Base-by-base conservation (phyloP, 805 yeast genomes). In the Hagleromyces aurorensis region DNA sequence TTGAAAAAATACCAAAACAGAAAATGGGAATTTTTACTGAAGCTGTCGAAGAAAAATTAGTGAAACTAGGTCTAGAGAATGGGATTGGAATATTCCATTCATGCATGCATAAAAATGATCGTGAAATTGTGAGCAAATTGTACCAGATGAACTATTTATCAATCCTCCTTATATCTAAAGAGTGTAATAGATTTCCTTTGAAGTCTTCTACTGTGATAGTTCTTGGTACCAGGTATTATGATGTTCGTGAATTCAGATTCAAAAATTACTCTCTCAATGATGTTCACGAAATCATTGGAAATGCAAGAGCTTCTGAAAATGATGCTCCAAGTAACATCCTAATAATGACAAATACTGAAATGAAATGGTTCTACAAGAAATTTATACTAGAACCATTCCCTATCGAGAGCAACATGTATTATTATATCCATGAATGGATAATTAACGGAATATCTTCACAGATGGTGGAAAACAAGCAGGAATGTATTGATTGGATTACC, bases 401-500 rank as follows among this genome's bases (percentile, higher is more conserved):
- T 1, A 62, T 85, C 16, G 98, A 93, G 53, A 84, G 96, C 56
- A 72, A 67, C 43, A 48, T 86, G 40, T 69, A 69, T 33, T 55
- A 62, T 11, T 57, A 59, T 32, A 41, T 86, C 9, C 77, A 71
- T 36, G 96, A 91, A 50, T 65, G 71, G 0, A 67, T 89, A 19
- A 53, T 82, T 23, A 70, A 73, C 25, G 97, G 84, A 43, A 76
- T 86, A n/a, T 70, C 81, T 20, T 69, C 75, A 5, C 63, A 72
- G 2, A 63, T 75, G 9, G 69, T 89, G 34, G 67, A 63, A 25
- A 64, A 71, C 6, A 74, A 81, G 48, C 96, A 87, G 45, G 91
- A 81, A 42, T 83, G 94, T 44, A 72, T 91, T 36, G 96, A 89
- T 46, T 85, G 94, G 93, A 48, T 91, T 19, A 81, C 96, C 0